Conservation (phyloP, 495 filamentous ascomycete genomes). For the Tuber aestivum region DNA sequence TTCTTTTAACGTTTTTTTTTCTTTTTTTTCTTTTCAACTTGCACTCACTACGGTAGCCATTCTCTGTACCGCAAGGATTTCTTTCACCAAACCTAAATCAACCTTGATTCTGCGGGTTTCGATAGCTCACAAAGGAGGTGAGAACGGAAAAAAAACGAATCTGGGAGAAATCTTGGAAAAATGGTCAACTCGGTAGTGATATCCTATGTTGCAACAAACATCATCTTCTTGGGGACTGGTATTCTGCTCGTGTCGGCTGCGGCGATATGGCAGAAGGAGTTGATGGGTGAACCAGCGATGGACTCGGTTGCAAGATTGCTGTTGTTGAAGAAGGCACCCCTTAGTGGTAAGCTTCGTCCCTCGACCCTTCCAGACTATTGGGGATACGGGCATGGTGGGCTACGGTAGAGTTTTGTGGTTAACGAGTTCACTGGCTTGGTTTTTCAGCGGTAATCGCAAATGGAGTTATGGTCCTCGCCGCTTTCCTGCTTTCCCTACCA, state of each 20-base stretch:
- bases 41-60: conserved; percentile 50
- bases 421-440: neutral
- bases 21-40: conserved; percentile 22
- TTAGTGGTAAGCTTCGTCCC: conserved; percentile 26
- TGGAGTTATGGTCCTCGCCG: conserved; percentile 55
- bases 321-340: conserved; percentile 55
- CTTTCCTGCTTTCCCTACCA: conserved; percentile 54
- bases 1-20: no score
- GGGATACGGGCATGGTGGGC: neutral
- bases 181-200: conserved; percentile 57
- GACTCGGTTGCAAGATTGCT: conserved; percentile 58
- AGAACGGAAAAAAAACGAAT: neutral
- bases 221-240: conserved; percentile 60
- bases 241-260: conserved; percentile 59
- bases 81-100: neutral
- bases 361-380: neutral
- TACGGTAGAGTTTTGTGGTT: neutral
- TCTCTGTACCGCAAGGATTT: conserved; percentile 23
- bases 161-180: conserved; percentile 27
- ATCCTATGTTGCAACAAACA: conserved; percentile 53
- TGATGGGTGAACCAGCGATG: conserved; percentile 47
- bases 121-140: neutral
- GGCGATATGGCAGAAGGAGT: conserved; percentile 52
- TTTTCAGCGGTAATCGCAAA: conserved; percentile 59
- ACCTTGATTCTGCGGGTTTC: neutral